Evolutionary conservation across 2,329 filamentous ascomycete genomes (phyloP).

Genomic region (Cyanodermella asteris): DNA sequence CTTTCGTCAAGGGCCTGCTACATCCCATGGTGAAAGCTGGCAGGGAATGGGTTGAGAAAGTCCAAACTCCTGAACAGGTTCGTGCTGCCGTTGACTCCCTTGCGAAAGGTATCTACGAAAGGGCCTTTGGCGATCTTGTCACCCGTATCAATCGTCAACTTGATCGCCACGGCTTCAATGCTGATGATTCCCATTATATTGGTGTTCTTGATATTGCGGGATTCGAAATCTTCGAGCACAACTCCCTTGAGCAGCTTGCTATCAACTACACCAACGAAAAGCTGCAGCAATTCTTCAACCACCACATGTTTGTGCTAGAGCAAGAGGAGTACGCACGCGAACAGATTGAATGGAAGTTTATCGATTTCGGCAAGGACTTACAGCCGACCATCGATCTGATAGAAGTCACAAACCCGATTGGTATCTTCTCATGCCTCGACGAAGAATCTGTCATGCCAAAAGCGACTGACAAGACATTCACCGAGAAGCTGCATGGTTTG

Average conservation of each 20-base stretch:
- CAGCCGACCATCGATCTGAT: constrained; percentile 97
- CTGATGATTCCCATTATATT: constrained; percentile 87
- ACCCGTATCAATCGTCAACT: constrained; percentile 78
- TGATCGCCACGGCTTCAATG: constrained; percentile 59
- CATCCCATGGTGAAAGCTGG: constrained; percentile 91
- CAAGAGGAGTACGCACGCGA: constrained; percentile 96
- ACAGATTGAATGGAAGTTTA: constrained; percentile 99
- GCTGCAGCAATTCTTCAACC: constrained; percentile 97
- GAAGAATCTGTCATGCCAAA: constrained; percentile 99
- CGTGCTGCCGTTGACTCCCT: constrained; percentile 74
- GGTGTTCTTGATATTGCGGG: constrained; percentile 96
- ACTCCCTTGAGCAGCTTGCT: constrained; percentile 96
- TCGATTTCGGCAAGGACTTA: constrained; percentile 90
- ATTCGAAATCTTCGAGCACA: constrained; percentile 95
- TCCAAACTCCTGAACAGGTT: constrained; percentile 92
- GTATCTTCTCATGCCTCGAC: constrained; percentile 94
- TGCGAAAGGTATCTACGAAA: constrained; percentile 93
- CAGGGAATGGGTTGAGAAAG: constrained; percentile 95
- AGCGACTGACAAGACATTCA: constrained; percentile 89
- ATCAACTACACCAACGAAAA: constrained; percentile 99
- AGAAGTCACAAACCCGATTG: constrained; percentile 86
- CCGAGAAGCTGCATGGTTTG: constrained; percentile 85
- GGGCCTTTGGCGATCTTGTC: constrained; percentile 83
- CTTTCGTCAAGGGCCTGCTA: constrained; percentile 70
- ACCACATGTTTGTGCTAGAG: constrained; percentile 98